These are phyloP conservation scores for Metschnikowia aberdeeniae DNA, from an alignment of 805 yeast genomes.

Conservation along the genomic window DNA sequence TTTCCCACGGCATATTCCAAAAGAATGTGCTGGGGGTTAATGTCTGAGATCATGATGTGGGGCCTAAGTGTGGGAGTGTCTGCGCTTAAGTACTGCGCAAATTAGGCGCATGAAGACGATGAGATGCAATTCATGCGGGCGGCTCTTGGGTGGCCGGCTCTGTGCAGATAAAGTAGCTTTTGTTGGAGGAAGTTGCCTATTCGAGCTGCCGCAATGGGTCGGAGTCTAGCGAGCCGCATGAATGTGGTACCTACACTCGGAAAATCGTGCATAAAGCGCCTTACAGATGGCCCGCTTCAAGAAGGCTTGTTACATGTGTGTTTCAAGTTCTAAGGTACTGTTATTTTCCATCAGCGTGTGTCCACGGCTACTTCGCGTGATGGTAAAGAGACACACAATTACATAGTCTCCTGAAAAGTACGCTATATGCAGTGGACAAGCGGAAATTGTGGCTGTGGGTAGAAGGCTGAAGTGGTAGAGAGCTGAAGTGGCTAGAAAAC, in stretches of 20 bases:
- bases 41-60: conserved; percentile 5
- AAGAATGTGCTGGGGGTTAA: conserved; percentile 9
- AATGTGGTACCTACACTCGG: not conserved
- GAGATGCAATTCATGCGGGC: not conserved
- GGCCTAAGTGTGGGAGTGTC: not conserved
- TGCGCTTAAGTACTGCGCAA: not conserved
- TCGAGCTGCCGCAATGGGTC: conserved; percentile 4
- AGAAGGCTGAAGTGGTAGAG: too few species aligned
- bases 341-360: too few species aligned
- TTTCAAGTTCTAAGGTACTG: too few species aligned
- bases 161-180: conserved; percentile 1
- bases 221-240: not conserved
- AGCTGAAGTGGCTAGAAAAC: too few species aligned
- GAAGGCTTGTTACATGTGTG: too few species aligned
- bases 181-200: conserved; percentile 4
- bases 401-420: too few species aligned
- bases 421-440: too few species aligned
- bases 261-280: not conserved
- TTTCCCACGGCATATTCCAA: conserved; percentile 13
- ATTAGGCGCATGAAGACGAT: not conserved
- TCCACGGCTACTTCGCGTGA: too few species aligned
- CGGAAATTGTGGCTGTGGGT: too few species aligned
- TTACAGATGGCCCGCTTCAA: too few species aligned
- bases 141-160: not conserved
- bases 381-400: too few species aligned